Conservation (phyloP, 345 rosid genomes). For the Mallotus nudiflorus region DNA sequence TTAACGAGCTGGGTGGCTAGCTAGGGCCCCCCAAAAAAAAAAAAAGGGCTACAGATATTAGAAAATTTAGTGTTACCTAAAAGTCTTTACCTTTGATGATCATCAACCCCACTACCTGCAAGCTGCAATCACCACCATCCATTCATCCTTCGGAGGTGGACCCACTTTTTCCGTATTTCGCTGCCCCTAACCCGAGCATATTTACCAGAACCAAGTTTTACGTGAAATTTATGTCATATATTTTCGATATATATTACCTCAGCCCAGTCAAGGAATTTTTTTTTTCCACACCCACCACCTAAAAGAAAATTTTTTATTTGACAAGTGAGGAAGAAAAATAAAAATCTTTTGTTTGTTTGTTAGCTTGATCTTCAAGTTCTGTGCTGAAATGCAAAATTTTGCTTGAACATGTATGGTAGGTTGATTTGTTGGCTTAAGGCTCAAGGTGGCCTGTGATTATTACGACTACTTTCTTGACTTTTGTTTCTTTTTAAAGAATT, state of each 20-base stretch:
- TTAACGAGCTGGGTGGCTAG: neutral
- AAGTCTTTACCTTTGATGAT: conserved; percentile 8
- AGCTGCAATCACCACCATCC: neutral
- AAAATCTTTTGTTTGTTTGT: neutral
- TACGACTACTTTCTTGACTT: neutral
- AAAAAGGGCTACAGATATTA: neutral
- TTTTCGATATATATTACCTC: too few species aligned
- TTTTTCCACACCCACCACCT: too few species aligned
- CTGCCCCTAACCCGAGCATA: too few species aligned
- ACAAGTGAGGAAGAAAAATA: neutral
- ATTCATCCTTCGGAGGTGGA: neutral
- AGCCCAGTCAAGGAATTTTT: too few species aligned
- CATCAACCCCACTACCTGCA: neutral
- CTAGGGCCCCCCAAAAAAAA: neutral
- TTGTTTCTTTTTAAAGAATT: too few species aligned
- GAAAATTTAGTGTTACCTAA: neutral
- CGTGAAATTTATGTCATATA: too few species aligned
- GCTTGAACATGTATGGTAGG: neutral
- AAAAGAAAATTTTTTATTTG: too few species aligned
- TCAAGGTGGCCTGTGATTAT: neutral
- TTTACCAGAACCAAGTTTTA: too few species aligned
- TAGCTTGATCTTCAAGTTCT: neutral
- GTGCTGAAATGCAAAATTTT: neutral
- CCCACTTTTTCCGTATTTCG: neutral
- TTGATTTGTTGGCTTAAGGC: neutral